Evolutionary conservation across 345 rosid genomes (phyloP), one percentile per base, ranked within the genome.

Genomic region (Nephelium lappaceum): DNA sequence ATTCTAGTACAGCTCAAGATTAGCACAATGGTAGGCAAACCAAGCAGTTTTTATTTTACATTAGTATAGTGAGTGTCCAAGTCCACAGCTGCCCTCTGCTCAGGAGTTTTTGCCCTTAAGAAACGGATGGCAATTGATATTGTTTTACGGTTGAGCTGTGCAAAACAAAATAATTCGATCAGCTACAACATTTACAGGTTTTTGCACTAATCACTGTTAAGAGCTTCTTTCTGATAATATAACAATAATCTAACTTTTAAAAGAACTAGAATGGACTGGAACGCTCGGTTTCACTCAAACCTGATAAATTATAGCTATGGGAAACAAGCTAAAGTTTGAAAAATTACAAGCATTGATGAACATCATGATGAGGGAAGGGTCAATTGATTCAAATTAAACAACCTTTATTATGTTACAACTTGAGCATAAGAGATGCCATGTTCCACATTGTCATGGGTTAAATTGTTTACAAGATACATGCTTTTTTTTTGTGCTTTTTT

Each of bases 81-180:
- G 85, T 96, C 99, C 81, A 96, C 99, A 4, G 94, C 97, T 57
- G 99, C 99, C 82, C 99, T 91, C 84, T 94, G 91, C 77, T 91
- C 88, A 11, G 98, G 98, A 73, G 98, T 89, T 80, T 89, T 94
- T 73, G 99, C 99, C 85, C 81, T 93, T 43, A 91, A 47, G 82
- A 96, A 96, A 38, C 99, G 97, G 64, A 91, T 74, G 14, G 94
- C 99, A 71, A 96, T 81, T n/a, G 97, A 94, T 73, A 93, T 11
- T 1, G 93, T 87, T 80, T 72, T 86, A 39, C 86, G 82, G 79
- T 93, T 98, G 77, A 94, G 65, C 99, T 94, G 87, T 83, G 83
- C 41, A 67, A 85, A 71, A 64, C 9, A 27, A 80, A 74, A 77
- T 18, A 41, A 73, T 7, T 15, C 12, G 3, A 75, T 39, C 41